Conservation (phyloP, 768 basidiomycete species). For the Podaxis mareebaensis region DNA sequence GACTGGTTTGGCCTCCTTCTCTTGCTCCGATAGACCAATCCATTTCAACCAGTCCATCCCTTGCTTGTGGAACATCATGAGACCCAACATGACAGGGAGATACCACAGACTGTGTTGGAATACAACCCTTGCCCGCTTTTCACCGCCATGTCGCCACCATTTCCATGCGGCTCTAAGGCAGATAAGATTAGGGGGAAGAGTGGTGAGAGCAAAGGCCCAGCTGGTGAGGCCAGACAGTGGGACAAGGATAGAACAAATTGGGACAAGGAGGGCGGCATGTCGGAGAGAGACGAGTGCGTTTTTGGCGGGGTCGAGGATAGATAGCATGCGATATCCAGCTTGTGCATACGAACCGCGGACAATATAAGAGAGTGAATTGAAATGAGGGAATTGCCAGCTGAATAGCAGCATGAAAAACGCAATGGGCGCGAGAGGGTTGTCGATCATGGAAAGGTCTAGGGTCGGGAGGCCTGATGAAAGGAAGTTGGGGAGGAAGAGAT, state of each 20-base stretch:
- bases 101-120: constrained; percentile 90
- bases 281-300: constrained; percentile 87
- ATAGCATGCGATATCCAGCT: constrained; percentile 93
- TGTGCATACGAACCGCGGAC: constrained; percentile 88
- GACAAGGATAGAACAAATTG: constrained; percentile 76
- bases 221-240: constrained; percentile 94
- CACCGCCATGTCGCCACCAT: constrained; percentile 73
- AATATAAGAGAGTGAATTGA: constrained; percentile 89
- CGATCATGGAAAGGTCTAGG: constrained; percentile 51
- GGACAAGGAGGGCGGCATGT: constrained; percentile 74
- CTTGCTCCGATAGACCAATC: constrained; percentile 42
- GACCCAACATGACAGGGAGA: constrained; percentile 81
- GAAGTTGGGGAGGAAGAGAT: constrained; percentile 63
- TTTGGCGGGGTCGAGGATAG: constrained; percentile 70
- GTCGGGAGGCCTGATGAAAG: constrained; percentile 37
- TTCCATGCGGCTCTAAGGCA: constrained; percentile 67
- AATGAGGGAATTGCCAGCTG: constrained; percentile 99
- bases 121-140: constrained; percentile 74
- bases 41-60: constrained; percentile 76
- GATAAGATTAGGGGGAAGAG: constrained; percentile 72
- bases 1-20: constrained; percentile 18
- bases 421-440: constrained; percentile 82
- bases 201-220: constrained; percentile 82
- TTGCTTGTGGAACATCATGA: constrained; percentile 96
- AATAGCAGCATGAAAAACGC: constrained; percentile 84